Conservation (phyloP, 2,329 filamentous ascomycete species). For the Alternaria triticimaculans region DNA sequence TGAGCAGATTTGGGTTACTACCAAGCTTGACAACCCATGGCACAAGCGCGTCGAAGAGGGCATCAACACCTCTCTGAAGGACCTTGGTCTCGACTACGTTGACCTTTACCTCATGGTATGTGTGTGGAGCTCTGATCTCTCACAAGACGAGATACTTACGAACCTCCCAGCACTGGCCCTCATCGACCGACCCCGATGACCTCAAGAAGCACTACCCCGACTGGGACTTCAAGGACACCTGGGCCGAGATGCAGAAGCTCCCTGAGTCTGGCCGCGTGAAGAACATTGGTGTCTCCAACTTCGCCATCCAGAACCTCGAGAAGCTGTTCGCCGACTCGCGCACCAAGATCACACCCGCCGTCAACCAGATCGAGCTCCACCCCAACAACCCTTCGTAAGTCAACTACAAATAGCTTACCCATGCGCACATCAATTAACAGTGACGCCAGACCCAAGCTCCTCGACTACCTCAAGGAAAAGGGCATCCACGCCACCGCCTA, state of each 20-base stretch:
- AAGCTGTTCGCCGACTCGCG: conserved; percentile 70
- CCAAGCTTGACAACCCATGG: conserved; percentile 83
- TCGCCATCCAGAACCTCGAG: conserved; percentile 80
- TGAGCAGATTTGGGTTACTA: conserved; percentile 75
- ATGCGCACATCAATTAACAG: conserved; percentile 12
- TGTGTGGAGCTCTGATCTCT: not conserved
- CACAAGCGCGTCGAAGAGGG: conserved; percentile 67
- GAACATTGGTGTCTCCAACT: conserved; percentile 88
- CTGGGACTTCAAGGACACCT: conserved; percentile 86
- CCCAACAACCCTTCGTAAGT: conserved; percentile 74
- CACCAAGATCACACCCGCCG: conserved; percentile 69
- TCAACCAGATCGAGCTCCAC: conserved; percentile 85
- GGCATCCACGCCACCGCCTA: conserved; percentile 78
- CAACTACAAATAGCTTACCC: not conserved
- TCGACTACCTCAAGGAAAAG: conserved; percentile 74
- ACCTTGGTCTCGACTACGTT: conserved; percentile 70
- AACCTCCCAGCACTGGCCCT: conserved; percentile 62
- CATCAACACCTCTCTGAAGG: conserved; percentile 66
- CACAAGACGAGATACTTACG: conserved; percentile 2
- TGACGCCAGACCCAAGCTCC: conserved; percentile 66
- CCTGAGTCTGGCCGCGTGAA: conserved; percentile 72
- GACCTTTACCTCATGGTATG: conserved; percentile 70
- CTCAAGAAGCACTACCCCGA: conserved; percentile 72
- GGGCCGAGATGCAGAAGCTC: conserved; percentile 74
- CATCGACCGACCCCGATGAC: conserved; percentile 67